These are phyloP conservation scores for Neoscytalidium dimidiatum DNA, from an alignment of 2,329 filamentous ascomycete genomes.

Conservation along the genomic window DNA sequence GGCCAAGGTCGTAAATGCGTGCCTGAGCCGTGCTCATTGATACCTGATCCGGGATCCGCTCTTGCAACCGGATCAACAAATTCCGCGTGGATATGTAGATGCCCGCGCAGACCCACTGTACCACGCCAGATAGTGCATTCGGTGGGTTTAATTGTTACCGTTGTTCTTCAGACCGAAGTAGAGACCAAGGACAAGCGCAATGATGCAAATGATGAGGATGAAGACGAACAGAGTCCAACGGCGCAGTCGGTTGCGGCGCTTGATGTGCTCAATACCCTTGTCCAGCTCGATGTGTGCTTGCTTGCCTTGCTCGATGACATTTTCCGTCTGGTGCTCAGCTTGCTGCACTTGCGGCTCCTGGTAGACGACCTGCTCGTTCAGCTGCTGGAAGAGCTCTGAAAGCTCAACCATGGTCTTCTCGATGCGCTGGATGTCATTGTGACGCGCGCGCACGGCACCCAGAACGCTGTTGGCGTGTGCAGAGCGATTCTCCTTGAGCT, in stretches of 20 bases:
- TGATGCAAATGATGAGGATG: slow-evolving; percentile 49
- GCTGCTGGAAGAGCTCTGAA: slow-evolving; percentile 69
- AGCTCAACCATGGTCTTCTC: slow-evolving; percentile 74
- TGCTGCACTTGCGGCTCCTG: slow-evolving; percentile 66
- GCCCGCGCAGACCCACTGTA: too few relatives aligned
- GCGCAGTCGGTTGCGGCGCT: slow-evolving; percentile 72
- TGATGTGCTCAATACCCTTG: slow-evolving; percentile 67
- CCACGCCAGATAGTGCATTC: background rate
- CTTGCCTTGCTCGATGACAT: slow-evolving; percentile 67
- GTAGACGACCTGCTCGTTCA: slow-evolving; percentile 72
- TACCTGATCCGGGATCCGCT: background rate
- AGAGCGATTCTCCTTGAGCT: slow-evolving; percentile 75
- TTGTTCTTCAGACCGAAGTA: slow-evolving; percentile 45
- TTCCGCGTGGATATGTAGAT: background rate
- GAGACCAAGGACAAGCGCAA: slow-evolving; percentile 53
- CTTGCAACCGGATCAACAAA: background rate
- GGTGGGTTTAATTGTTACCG: slow-evolving; percentile 20
- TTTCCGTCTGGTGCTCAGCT: slow-evolving; percentile 65
- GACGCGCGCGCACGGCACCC: slow-evolving; percentile 76
- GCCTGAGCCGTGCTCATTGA: background rate
- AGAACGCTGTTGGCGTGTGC: slow-evolving; percentile 73
- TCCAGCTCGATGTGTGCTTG: slow-evolving; percentile 70
- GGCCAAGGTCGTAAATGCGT: background rate
- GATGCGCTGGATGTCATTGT: slow-evolving; percentile 81
- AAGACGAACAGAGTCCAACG: slow-evolving; percentile 73